Base-by-base conservation (phyloP, 495 filamentous ascomycete genomes). In the Oidiodendron maius region DNA sequence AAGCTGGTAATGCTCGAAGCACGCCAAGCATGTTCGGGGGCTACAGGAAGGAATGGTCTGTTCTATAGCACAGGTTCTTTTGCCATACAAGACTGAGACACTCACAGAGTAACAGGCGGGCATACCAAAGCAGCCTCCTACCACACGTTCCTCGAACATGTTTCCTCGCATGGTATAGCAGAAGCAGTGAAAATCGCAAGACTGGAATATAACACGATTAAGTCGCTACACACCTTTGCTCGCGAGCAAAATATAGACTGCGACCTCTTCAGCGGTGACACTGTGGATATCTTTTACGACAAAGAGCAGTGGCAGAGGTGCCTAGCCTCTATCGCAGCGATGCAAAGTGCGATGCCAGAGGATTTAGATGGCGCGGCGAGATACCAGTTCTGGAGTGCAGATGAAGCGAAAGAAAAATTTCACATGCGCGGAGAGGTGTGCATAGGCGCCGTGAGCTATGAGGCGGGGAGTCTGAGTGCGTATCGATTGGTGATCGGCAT, bases 121-220 rank as follows among this genome's bases (percentile, higher is more conserved):
- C 79, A 83, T 58, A 83, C 80, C 8, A 83, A 83, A 62, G 73
- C 71, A 15, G 78, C 77, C 2, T 73, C 72, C n/a, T 83, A 83
- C 55, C 74, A 72, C 8, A 64, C 68, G 12, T 81, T 82, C 41
- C 51, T 69, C 15, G 56, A 65, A 24, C 66, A 81, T 58, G 53
- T 58, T 11, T 25, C 58, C 11, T 49, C 60, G 3, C 48, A 71
- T 4, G 71, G 72, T 25, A 55, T 59, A 1, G 57, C 54, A 0
- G 66, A 67, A 38, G 81, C 81, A 3, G 56, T 64, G 4, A 69
- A 74, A 48, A 82, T 83, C 49, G 77, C 71, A 8, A 60, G 68
- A 12, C 64, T 84, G 35, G 76, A 83, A 58, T 71, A 73, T 28
- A 64, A 61, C n/a, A 81, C 77, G 54, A 80, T 83, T 48, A 60